Base-by-base conservation (phyloP, 805 yeast species). In the Saturnispora bothae region DNA sequence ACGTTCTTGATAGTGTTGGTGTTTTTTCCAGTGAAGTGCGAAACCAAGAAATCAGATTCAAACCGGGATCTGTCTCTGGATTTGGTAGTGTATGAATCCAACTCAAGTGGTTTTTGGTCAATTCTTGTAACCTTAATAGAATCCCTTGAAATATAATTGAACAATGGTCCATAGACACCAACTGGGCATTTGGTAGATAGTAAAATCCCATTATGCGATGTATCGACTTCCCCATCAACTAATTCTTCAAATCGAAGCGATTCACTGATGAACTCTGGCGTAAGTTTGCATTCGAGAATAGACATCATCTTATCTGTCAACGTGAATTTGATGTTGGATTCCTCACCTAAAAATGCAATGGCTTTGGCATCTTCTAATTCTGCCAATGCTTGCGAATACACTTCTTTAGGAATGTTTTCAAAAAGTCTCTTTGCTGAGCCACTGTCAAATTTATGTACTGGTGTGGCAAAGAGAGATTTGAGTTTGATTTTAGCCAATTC, bases 21-120 rank as follows among this genome's bases (percentile, higher is more conserved):
- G 34, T 43, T 33, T 5, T 29, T 39, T n/a, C 36, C 19, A 28
- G 46, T 36, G 25, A 45, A 50, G 40, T 38, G 43, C 8, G 61
- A 59, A 17, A 69, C 53, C 17, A 72, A 65, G 18, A 76, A 73
- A 51, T 73, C 94, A 52, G 76, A 79, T 49, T 70, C 84, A 34
- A 72, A 68, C 53, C 66, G 77, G 30, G 68, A 73, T 45, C 78
- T 73, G 43, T 83, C 94, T 29, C 83, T 70, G 15, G 73, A 64
- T 44, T 95, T 69, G 1, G 95, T 81, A 28, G 79, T 80, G 52
- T 86, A 88, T 10, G 83, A 78, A 26, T 68, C 65, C n/a, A 68
- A 53, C 16, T 57, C 56, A 13, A 61, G 65, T 41, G 72, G 65
- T 8, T 68, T 58, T 37, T 69, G 69, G 47, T 82, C 83, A 17